A percentile compares a stretch with the other conserved stretches of the same genome.
These are phyloP conservation scores for Monoraphidium neglectum DNA, from an alignment of 139 green algal genomes.

Conservation along the genomic window DNA sequence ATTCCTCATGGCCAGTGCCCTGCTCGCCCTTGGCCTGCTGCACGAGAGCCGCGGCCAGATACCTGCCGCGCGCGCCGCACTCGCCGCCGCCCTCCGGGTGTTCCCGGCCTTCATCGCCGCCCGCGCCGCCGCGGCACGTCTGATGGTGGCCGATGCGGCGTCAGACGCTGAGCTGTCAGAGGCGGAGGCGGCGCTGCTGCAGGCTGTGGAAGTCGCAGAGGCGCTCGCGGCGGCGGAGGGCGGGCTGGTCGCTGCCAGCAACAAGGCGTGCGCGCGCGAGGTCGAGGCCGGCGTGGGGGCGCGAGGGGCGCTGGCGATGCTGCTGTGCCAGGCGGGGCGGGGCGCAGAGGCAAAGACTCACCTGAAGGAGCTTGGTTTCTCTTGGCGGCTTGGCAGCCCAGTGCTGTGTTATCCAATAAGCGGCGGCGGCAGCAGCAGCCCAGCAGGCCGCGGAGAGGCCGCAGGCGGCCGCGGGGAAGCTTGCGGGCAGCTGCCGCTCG, in stretches of 20 bases:
- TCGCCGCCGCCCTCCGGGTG: conserved; percentile 9
- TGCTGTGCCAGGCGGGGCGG: conserved; percentile 39
- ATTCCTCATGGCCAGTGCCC: conserved; percentile 31
- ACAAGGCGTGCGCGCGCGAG: conserved; percentile 34
- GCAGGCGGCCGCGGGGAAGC: neutral
- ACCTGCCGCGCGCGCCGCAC: neutral
- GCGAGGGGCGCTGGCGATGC: conserved; percentile 32
- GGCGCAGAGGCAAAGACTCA: conserved; percentile 18
- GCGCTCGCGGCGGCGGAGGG: conserved; percentile 6
- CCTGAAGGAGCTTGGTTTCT: conserved; percentile 27
- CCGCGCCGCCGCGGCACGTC: conserved; percentile 12
- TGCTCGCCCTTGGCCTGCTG: conserved; percentile 27
- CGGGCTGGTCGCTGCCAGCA: conserved; percentile 25
- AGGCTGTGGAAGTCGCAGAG: conserved; percentile 5
- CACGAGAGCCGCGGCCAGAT: neutral
- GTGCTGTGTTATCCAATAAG: conserved; percentile 9
- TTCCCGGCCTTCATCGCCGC: conserved; percentile 22
- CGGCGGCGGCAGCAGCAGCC: neutral
- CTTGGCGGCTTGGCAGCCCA: conserved; percentile 26
- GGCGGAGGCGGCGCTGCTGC: conserved; percentile 21
- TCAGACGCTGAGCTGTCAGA: neutral
- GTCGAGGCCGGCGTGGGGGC: conserved; percentile 24
- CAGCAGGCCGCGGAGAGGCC: neutral
- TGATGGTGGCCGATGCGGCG: conserved; percentile 24
- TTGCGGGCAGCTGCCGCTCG: neutral